Conservation (phyloP, 805 yeast genomes). For the Candida patagonica region DNA sequence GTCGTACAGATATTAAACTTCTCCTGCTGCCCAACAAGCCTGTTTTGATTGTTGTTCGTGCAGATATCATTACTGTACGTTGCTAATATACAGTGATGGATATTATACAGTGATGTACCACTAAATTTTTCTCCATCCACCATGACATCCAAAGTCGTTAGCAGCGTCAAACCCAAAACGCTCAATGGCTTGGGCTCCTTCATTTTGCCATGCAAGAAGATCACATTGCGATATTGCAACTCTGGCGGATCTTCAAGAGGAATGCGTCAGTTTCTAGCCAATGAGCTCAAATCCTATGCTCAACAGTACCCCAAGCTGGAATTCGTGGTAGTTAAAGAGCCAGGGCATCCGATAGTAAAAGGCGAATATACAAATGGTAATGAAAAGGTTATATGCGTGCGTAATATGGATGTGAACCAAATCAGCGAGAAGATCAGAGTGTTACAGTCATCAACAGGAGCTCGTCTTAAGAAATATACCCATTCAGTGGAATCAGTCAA, state of each 20-base stretch:
- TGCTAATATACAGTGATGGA: background rate
- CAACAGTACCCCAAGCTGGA: constrained; percentile 53
- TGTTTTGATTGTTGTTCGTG: background rate
- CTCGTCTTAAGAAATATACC: constrained; percentile 47
- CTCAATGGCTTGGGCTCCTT: constrained; percentile 30
- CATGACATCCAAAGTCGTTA: constrained; percentile 13
- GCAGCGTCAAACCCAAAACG: constrained; percentile 11
- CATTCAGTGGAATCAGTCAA: constrained; percentile 76
- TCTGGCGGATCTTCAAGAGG: constrained; percentile 95
- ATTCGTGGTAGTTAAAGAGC: constrained; percentile 56
- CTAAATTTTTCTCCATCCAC: background rate
- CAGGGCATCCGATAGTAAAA: constrained; percentile 74
- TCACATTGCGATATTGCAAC: constrained; percentile 78
- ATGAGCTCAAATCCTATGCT: constrained; percentile 48
- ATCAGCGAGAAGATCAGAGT: constrained; percentile 58
- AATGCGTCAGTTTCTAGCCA: constrained; percentile 57
- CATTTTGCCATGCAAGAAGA: constrained; percentile 49
- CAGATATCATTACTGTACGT: too few relatives aligned
- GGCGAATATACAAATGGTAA: constrained; percentile 47
- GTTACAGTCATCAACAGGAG: constrained; percentile 62
- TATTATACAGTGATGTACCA: background rate
- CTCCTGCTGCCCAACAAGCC: too few relatives aligned
- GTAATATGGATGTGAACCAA: constrained; percentile 55
- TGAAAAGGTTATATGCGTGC: constrained; percentile 59
- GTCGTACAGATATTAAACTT: too few relatives aligned